Percentiles rank a stretch among this genome's conserved stretches.
Evolutionary conservation across 768 basidiomycete genomes (phyloP).

Genomic region (Russula sp.): DNA sequence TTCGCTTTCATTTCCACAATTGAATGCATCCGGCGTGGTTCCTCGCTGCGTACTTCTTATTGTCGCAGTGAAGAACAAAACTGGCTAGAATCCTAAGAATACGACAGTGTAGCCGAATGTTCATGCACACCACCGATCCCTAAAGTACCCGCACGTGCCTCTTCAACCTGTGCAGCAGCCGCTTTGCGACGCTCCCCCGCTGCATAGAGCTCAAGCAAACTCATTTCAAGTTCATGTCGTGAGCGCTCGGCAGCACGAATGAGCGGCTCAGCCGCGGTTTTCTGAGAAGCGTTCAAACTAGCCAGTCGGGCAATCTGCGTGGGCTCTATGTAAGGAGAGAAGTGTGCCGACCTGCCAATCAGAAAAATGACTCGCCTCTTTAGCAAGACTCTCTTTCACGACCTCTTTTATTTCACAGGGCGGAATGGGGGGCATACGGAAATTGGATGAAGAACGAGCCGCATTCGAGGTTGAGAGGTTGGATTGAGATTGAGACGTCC

Average conservation of each 20-base stretch:
- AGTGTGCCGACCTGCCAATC: not conserved
- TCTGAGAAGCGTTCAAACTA: constrained; percentile 19
- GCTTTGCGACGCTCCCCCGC: constrained; percentile 53
- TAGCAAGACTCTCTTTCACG: constrained; percentile 17
- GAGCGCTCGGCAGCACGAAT: constrained; percentile 32
- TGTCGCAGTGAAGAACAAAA: not conserved
- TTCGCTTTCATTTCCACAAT: not conserved
- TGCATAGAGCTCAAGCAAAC: constrained; percentile 52
- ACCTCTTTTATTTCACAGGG: constrained; percentile 11
- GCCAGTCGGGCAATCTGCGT: constrained; percentile 16
- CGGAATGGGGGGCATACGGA: constrained; percentile 16
- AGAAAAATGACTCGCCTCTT: constrained; percentile 7
- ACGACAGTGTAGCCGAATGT: not conserved
- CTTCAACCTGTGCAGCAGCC: constrained; percentile 54
- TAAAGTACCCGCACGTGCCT: constrained; percentile 53
- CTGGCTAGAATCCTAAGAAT: not conserved
- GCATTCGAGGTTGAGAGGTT: not conserved
- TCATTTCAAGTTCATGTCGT: constrained; percentile 55
- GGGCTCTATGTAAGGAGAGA: not conserved
- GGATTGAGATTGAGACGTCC: constrained; percentile 5
- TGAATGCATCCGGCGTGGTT: not conserved
- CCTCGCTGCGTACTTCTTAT: not conserved
- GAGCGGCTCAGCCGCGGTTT: constrained; percentile 8
- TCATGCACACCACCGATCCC: constrained; percentile 31
- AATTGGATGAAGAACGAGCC: constrained; percentile 10